Percentiles rank a stretch among this genome's conserved stretches.
These are phyloP conservation scores for Kodamaea kaohsiungensis DNA, from an alignment of 805 yeast genomes.

Conservation along the genomic window DNA sequence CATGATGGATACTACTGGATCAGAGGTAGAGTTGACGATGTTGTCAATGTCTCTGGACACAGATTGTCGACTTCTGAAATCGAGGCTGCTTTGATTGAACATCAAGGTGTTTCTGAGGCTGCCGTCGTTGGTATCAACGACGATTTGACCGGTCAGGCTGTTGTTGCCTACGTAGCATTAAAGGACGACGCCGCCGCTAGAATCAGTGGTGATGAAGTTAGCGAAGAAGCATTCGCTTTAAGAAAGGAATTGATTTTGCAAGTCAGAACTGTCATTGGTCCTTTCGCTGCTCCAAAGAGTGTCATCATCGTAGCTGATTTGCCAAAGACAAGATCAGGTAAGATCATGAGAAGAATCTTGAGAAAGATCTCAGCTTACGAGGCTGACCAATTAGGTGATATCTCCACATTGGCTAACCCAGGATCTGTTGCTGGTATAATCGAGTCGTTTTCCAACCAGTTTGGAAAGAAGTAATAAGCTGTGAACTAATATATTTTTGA, in stretches of 20 bases:
- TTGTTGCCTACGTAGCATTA: conserved; percentile 76
- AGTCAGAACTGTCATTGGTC: conserved; percentile 79
- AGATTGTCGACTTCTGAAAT: conserved; percentile 87
- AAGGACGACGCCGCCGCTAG: conserved; percentile 47
- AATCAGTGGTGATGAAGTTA: conserved; percentile 29
- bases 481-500: neutral
- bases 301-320: conserved; percentile 72
- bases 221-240: conserved; percentile 51
- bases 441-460: conserved; percentile 38
- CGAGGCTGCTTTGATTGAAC: conserved; percentile 79
- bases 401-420: conserved; percentile 76
- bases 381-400: conserved; percentile 80
- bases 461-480: conserved; percentile 35
- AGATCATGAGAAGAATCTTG: conserved; percentile 83
- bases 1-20: conserved; percentile 85
- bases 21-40: conserved; percentile 85
- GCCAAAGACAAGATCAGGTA: conserved; percentile 86
- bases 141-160: conserved; percentile 85
- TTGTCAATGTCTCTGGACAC: conserved; percentile 85
- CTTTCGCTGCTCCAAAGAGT: conserved; percentile 82
- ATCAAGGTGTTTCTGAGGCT: conserved; percentile 67
- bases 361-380: conserved; percentile 75
- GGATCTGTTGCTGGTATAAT: conserved; percentile 69
- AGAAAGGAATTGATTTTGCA: conserved; percentile 67
- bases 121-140: conserved; percentile 85